Conservation (phyloP, 805 yeast genomes). For the Jamesozyma hellenica region DNA sequence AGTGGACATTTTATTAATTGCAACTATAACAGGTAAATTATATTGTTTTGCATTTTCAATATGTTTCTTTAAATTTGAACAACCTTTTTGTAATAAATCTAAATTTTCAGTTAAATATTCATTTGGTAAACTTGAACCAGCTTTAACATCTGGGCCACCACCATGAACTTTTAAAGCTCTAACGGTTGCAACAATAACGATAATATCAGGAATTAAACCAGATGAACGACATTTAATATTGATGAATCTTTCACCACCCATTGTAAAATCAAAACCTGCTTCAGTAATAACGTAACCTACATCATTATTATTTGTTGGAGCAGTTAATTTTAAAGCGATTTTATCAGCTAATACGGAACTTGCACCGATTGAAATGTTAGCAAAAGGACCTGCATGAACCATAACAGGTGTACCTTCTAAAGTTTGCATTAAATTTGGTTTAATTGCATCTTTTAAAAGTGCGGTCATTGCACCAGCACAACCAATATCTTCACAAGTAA, state of each 20-base stretch:
- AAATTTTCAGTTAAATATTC: constrained; percentile 65
- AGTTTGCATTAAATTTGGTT: constrained; percentile 81
- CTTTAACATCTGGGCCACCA: constrained; percentile 82
- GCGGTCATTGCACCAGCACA: constrained; percentile 84
- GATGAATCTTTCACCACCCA: constrained; percentile 85
- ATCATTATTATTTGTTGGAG: constrained; percentile 40
- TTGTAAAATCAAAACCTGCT: constrained; percentile 83
- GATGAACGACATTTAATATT: constrained; percentile 75
- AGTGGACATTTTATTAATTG: constrained; percentile 68
- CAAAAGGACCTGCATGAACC: constrained; percentile 84
- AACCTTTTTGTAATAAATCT: constrained; percentile 58
- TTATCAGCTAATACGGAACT: constrained; percentile 75
- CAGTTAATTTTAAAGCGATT: constrained; percentile 71
- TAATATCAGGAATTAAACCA: constrained; percentile 69
- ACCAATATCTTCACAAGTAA: constrained; percentile 76
- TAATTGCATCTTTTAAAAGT: constrained; percentile 67
- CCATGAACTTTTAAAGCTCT: constrained; percentile 81
- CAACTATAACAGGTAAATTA: constrained; percentile 74
- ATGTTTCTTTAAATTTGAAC: constrained; percentile 68
- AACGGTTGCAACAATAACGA: constrained; percentile 74
- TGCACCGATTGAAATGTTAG: constrained; percentile 81
- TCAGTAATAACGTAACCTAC: constrained; percentile 74
- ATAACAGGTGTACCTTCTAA: constrained; percentile 82
- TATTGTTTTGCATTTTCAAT: constrained; percentile 60
- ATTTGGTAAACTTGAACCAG: constrained; percentile 69